phyloP scores from a whole-genome alignment of 129 eudicot genomes.

The Arctium lappa region DNA sequence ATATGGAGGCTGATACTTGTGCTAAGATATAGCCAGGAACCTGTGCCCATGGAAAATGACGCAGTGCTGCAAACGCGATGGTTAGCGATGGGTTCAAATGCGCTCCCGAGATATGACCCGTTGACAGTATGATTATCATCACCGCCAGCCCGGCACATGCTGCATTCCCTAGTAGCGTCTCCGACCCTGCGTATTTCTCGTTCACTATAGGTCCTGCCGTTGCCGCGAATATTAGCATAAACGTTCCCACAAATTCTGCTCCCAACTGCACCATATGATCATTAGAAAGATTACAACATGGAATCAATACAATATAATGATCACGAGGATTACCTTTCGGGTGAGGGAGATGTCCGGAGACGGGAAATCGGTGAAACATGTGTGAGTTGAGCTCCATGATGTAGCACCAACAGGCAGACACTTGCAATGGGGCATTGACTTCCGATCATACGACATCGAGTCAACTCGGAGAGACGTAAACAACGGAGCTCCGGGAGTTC shows the following conservation, averaged over 20 bases:
- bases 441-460: constrained; percentile 57
- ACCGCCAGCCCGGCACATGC: constrained; percentile 88
- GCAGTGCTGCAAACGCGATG: constrained; percentile 70
- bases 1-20: constrained; percentile 72
- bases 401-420: constrained; percentile 48
- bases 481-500: constrained; percentile 58
- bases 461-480: constrained; percentile 48
- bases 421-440: constrained; percentile 59
- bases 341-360: constrained; percentile 38
- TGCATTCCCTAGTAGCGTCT: constrained; percentile 73
- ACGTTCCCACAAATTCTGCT: constrained; percentile 91
- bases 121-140: constrained; percentile 65
- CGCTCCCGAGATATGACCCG: constrained; percentile 90
- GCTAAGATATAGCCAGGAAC: constrained; percentile 81
- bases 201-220: constrained; percentile 85
- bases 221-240: constrained; percentile 77
- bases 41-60: constrained; percentile 86
- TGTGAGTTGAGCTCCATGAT: constrained; percentile 24
- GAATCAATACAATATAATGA: too few species aligned
- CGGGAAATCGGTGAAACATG: constrained; percentile 38
- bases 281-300: too few species aligned
- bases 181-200: constrained; percentile 56
- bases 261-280: constrained; percentile 44
- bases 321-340: constrained; percentile 20
- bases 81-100: constrained; percentile 89